Percentiles rank a stretch among this genome's conserved stretches.
phyloP scores from a whole-genome alignment of 116 monocot genomes.

The Papilionanthe hybrid region DNA sequence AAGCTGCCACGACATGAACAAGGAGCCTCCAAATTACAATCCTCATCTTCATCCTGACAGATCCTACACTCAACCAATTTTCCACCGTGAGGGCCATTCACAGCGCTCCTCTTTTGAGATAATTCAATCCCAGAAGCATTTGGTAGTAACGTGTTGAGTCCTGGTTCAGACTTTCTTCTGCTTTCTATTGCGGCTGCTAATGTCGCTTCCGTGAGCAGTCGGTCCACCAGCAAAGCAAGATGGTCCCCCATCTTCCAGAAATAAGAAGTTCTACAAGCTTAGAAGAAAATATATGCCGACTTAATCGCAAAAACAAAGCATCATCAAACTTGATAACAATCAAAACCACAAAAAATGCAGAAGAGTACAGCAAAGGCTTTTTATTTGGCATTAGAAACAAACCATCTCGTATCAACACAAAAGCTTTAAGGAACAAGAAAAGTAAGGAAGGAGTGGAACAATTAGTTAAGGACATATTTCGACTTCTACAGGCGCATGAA shows the following conservation, averaged over 20 bases:
- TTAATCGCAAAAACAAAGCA: background rate
- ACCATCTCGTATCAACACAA: background rate
- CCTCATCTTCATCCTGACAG: constrained; percentile 57
- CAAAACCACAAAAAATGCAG: background rate
- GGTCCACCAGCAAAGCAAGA: constrained; percentile 36
- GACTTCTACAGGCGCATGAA: background rate
- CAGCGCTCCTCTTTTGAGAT: background rate
- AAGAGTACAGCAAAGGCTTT: background rate
- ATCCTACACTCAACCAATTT: constrained; percentile 47
- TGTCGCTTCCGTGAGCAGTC: constrained; percentile 39
- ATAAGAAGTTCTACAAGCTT: background rate
- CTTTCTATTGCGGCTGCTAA: constrained; percentile 29
- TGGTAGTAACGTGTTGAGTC: background rate
- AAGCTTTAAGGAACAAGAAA: background rate
- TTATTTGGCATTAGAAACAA: background rate
- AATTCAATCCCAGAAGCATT: constrained; percentile 4
- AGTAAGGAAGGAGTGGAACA: background rate
- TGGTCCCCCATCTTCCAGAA: constrained; percentile 34
- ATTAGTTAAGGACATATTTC: background rate
- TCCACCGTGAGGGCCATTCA: constrained; percentile 2
- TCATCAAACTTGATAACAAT: background rate
- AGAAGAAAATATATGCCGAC: background rate
- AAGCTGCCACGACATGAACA: constrained; percentile 60
- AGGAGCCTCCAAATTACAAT: constrained; percentile 43
- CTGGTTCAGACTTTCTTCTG: constrained; percentile 9